Evolutionary conservation across 129 eudicot species (phyloP).

Genomic region (Arctium lappa): DNA sequence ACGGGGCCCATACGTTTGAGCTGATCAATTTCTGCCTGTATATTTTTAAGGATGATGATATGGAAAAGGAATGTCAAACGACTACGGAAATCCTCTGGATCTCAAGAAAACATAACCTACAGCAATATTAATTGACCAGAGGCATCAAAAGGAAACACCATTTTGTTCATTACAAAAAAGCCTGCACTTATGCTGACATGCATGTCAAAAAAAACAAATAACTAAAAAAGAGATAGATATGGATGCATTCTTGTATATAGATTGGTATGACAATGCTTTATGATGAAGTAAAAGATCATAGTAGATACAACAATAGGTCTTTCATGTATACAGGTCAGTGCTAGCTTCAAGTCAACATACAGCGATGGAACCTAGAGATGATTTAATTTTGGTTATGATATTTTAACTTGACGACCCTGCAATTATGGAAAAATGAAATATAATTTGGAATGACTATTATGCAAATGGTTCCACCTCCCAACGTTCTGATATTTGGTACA

Average conservation of each 20-base stretch:
- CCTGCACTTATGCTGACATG: background rate
- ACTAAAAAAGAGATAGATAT: background rate
- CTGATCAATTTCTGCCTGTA: conserved; percentile 83
- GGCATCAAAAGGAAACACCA: background rate
- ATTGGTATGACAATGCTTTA: background rate
- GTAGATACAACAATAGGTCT: background rate
- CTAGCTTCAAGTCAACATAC: background rate
- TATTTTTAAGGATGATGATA: background rate
- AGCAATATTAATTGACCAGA: conserved; percentile 8
- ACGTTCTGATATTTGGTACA: background rate
- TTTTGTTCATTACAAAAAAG: background rate
- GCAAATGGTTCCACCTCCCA: background rate
- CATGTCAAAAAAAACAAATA: background rate
- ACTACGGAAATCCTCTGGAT: background rate
- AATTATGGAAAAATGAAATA: background rate
- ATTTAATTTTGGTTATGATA: background rate
- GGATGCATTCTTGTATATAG: background rate
- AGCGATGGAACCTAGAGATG: background rate
- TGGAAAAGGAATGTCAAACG: background rate
- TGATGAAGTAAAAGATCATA: background rate
- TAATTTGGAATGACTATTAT: background rate
- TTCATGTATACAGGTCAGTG: background rate
- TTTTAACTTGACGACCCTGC: background rate
- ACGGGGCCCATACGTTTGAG: conserved; percentile 96
- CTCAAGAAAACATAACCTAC: conserved; percentile 9